phyloP scores from a whole-genome alignment of 2,329 filamentous ascomycete species.

The Celoporthe dispersa region DNA sequence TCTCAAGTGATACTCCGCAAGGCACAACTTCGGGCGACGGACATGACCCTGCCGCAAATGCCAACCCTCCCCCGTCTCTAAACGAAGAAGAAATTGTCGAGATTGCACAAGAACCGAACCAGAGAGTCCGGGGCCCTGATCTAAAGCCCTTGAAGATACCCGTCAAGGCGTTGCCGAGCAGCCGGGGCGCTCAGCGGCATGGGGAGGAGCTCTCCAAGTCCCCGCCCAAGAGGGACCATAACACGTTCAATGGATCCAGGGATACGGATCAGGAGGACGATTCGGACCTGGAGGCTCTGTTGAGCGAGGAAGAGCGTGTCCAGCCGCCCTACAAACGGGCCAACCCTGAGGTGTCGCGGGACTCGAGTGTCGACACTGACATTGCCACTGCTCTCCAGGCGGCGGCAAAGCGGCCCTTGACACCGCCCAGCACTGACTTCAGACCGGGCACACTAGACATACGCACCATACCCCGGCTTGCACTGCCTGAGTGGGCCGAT shows the following conservation, averaged over 20 bases:
- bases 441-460: slow-evolving; percentile 68
- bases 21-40: background rate
- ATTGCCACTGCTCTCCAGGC: slow-evolving; percentile 12
- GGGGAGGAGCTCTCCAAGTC: background rate
- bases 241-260: slow-evolving; percentile 34
- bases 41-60: background rate
- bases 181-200: slow-evolving; percentile 18
- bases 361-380: slow-evolving; percentile 26
- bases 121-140: slow-evolving; percentile 28
- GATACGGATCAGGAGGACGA: slow-evolving; percentile 52
- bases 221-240: slow-evolving; percentile 23
- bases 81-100: background rate
- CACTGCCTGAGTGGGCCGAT: slow-evolving; percentile 68
- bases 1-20: background rate
- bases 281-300: slow-evolving; percentile 45
- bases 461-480: slow-evolving; percentile 65
- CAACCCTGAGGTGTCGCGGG: slow-evolving; percentile 14
- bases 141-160: slow-evolving; percentile 37
- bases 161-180: slow-evolving; percentile 39
- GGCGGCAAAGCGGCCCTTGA: slow-evolving; percentile 21
- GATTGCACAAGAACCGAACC: slow-evolving; percentile 31
- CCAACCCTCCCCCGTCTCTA: background rate
- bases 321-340: slow-evolving; percentile 24
- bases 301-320: slow-evolving; percentile 29
- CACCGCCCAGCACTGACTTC: slow-evolving; percentile 52